Evolutionary conservation across 2,329 filamentous ascomycete genomes (phyloP).

Genomic region (Epichloe bromicola): DNA sequence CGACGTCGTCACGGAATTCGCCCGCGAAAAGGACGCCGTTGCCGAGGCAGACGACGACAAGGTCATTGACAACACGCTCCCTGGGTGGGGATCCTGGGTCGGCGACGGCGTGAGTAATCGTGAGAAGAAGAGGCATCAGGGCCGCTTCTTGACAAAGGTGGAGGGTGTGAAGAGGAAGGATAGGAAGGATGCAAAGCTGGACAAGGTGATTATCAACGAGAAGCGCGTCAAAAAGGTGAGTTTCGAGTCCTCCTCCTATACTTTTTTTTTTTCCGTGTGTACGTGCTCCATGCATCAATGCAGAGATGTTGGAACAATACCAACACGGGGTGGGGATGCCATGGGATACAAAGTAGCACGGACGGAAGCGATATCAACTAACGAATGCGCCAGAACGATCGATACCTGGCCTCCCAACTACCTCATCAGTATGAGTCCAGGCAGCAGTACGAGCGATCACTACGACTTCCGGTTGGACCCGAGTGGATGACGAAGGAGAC

Average conservation of each 20-base stretch:
- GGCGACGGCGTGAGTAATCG: constrained; percentile 68
- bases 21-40: constrained; percentile 60
- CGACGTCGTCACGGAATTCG: constrained; percentile 71
- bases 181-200: constrained; percentile 70
- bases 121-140: constrained; percentile 50
- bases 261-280: background rate
- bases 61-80: constrained; percentile 69
- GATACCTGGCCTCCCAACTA: constrained; percentile 71
- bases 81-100: constrained; percentile 89
- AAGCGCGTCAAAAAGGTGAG: constrained; percentile 80
- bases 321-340: too few relatives aligned
- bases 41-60: constrained; percentile 72
- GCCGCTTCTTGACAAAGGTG: constrained; percentile 49
- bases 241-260: background rate
- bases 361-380: background rate
- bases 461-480: constrained; percentile 76
- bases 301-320: too few relatives aligned
- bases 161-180: constrained; percentile 65
- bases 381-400: constrained; percentile 48
- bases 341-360: too few relatives aligned
- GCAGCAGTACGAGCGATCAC: constrained; percentile 79
- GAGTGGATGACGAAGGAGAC: constrained; percentile 97
- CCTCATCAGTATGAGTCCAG: constrained; percentile 83
- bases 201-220: constrained; percentile 84
- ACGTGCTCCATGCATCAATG: too few relatives aligned